A percentile compares a stretch with the other conserved stretches of the same genome.
Conservation (phyloP, 345 rosid genomes). For the Salix caprea region DNA sequence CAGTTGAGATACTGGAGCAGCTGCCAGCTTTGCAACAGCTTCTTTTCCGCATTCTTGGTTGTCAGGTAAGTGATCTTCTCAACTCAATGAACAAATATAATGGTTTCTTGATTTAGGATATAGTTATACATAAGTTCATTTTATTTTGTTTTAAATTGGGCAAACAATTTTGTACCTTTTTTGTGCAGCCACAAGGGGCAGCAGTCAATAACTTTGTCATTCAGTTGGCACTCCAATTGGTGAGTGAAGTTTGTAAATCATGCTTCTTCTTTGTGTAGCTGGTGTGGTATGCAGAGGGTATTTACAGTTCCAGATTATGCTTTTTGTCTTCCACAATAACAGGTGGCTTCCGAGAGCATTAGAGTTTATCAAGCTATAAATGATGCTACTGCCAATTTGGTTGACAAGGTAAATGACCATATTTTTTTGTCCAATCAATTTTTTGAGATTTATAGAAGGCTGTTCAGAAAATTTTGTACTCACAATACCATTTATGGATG, state of each 20-base stretch:
- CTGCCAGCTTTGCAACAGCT: conserved; percentile 91
- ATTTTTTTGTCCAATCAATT: background rate
- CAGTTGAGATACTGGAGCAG: conserved; percentile 81
- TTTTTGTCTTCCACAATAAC: conserved; percentile 14
- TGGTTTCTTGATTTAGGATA: background rate
- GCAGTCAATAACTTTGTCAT: conserved; percentile 75
- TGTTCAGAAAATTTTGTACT: conserved; percentile 11
- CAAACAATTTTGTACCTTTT: conserved; percentile 17
- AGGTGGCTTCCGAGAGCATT: conserved; percentile 90
- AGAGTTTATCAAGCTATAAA: conserved; percentile 83
- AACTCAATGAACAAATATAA: background rate
- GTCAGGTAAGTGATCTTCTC: conserved; percentile 52
- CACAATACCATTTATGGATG: conserved; percentile 16
- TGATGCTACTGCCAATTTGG: conserved; percentile 82
- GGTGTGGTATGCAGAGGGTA: background rate
- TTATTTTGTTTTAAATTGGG: conserved; percentile 1
- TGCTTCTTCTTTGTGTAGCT: background rate
- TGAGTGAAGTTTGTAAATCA: conserved; percentile 34
- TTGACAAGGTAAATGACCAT: conserved; percentile 68
- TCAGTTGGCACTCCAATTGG: conserved; percentile 85
- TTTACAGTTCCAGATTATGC: background rate
- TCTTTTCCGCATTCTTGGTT: conserved; percentile 84
- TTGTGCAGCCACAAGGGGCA: conserved; percentile 87
- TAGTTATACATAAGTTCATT: background rate
- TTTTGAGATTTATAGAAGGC: background rate